A percentile compares a stretch with the other conserved stretches of the same genome.
phyloP scores from a whole-genome alignment of 164 flowering plant genomes.

The Umbilicus rupestris region DNA sequence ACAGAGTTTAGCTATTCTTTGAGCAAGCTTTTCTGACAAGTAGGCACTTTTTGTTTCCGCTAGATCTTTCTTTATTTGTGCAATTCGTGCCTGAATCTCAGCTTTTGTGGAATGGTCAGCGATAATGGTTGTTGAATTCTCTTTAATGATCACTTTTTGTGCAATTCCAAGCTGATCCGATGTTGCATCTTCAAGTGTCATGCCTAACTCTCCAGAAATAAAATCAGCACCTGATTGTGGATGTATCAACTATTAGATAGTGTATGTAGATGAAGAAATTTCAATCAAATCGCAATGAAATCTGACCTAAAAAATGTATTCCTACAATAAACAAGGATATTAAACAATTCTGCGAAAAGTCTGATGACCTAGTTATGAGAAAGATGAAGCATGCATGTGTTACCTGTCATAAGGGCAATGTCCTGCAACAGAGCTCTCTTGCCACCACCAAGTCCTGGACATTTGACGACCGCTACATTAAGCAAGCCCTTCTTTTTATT shows the following conservation, averaged over 20 bases:
- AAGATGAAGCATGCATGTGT: constrained; percentile 3
- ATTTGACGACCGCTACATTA: constrained; percentile 72
- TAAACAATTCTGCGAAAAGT: background rate
- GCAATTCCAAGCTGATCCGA: constrained; percentile 95
- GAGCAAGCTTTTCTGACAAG: constrained; percentile 52
- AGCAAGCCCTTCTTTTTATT: constrained; percentile 60
- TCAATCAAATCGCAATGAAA: background rate
- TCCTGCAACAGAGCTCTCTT: constrained; percentile 88
- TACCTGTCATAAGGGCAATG: constrained; percentile 93
- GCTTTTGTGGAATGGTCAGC: constrained; percentile 68
- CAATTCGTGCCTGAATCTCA: constrained; percentile 78
- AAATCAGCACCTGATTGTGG: constrained; percentile 78
- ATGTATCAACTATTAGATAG: constrained; percentile 4
- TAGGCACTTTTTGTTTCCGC: constrained; percentile 55
- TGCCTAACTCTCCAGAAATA: constrained; percentile 74
- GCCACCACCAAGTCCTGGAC: constrained; percentile 70
- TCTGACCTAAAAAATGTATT: background rate
- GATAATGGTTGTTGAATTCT: constrained; percentile 65
- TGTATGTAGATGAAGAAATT: background rate
- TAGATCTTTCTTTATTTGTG: constrained; percentile 83
- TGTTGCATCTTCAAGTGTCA: constrained; percentile 52
- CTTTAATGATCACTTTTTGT: constrained; percentile 53
- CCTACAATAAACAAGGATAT: background rate
- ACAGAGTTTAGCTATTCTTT: constrained; percentile 81
- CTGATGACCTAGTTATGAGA: background rate